These are phyloP conservation scores for Plenodomus biglobosus DNA, from an alignment of 2,329 filamentous ascomycete genomes.

Conservation along the genomic window DNA sequence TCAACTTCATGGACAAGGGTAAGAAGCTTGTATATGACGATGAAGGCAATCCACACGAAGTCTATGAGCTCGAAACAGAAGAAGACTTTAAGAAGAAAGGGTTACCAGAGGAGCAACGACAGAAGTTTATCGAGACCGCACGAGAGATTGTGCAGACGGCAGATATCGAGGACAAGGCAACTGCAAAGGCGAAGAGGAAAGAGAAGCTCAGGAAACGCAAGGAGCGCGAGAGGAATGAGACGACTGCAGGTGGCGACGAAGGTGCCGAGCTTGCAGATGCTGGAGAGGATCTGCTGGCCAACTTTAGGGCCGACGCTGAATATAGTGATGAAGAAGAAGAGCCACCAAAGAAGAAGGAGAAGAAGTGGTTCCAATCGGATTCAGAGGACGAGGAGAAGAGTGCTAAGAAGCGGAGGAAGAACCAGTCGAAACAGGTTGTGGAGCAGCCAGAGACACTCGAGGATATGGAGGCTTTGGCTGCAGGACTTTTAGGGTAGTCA, in stretches of 20 bases:
- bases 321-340: conserved; percentile 44
- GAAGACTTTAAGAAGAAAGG: conserved; percentile 76
- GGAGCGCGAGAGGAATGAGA: conserved; percentile 61
- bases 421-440: conserved; percentile 57
- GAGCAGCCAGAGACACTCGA: conserved; percentile 77
- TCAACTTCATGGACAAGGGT: conserved; percentile 85
- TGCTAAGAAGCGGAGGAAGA: conserved; percentile 48
- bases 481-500: conserved; percentile 61
- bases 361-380: conserved; percentile 79
- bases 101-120: conserved; percentile 72
- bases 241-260: conserved; percentile 24
- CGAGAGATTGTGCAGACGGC: conserved; percentile 68
- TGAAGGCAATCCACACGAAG: conserved; percentile 77
- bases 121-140: conserved; percentile 77
- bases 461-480: conserved; percentile 75
- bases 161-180: conserved; percentile 79
- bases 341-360: conserved; percentile 62
- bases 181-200: conserved; percentile 74
- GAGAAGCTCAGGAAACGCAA: conserved; percentile 77
- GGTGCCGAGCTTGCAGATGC: conserved; percentile 34
- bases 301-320: conserved; percentile 48
- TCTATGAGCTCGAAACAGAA: conserved; percentile 89
- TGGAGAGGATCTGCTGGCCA: conserved; percentile 46
- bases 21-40: conserved; percentile 90
- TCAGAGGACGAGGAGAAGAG: conserved; percentile 54